A percentile compares a stretch with the other conserved stretches of the same genome.
phyloP scores from a whole-genome alignment of 2,329 filamentous ascomycete genomes.

The Dactylellina parvicollis region DNA sequence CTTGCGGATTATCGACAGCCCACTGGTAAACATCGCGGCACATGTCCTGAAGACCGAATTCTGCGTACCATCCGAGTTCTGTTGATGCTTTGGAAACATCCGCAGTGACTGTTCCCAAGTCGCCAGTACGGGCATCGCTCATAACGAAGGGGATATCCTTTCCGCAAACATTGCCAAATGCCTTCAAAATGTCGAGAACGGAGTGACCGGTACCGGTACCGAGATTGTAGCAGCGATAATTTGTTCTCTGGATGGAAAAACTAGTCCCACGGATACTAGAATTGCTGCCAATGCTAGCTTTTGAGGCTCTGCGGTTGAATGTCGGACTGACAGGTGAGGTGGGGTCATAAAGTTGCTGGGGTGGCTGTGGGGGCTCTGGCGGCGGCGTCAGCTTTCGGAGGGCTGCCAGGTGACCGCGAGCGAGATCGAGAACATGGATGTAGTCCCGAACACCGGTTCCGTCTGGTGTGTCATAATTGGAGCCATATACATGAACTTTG shows the following conservation, averaged over 20 bases:
- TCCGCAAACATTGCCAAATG: constrained; percentile 61
- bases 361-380: not conserved
- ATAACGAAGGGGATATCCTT: constrained; percentile 61
- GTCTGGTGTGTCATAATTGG: constrained; percentile 73
- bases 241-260: constrained; percentile 23
- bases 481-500: constrained; percentile 72
- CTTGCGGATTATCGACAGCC: constrained; percentile 53
- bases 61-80: constrained; percentile 64
- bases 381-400: constrained; percentile 59
- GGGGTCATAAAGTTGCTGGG: not conserved
- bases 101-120: constrained; percentile 64
- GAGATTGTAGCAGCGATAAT: constrained; percentile 64
- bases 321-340: constrained; percentile 48
- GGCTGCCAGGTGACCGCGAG: constrained; percentile 72
- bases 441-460: constrained; percentile 75
- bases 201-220: constrained; percentile 65
- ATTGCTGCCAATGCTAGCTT: constrained; percentile 26
- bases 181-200: constrained; percentile 63
- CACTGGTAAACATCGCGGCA: constrained; percentile 55
- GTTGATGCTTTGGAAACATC: constrained; percentile 61
- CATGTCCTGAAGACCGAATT: constrained; percentile 56
- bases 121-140: constrained; percentile 62
- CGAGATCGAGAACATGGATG: constrained; percentile 74
- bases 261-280: constrained; percentile 23
- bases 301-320: constrained; percentile 23